Percentiles rank a stretch among this genome's conserved stretches.
Conservation (phyloP, 352 stramenopile species). For the Albugo laibachii region DNA sequence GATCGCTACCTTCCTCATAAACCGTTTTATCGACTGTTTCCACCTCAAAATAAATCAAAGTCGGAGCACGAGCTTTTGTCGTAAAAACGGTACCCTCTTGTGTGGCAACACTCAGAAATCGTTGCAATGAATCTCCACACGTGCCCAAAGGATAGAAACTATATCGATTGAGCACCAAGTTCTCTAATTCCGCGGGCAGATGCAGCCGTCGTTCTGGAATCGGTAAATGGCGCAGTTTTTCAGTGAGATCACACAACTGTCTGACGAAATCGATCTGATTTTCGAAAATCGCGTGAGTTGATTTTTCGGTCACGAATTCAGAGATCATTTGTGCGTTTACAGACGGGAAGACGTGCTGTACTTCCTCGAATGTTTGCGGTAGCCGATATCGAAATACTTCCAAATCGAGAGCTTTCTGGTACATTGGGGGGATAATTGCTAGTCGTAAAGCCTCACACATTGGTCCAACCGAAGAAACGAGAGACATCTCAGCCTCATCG, state of each 20-base stretch:
- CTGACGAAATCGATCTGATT: slow-evolving; percentile 54
- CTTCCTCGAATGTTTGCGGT: background rate
- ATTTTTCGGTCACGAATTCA: too few species aligned
- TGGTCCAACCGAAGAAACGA: slow-evolving; percentile 19
- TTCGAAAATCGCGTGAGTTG: slow-evolving; percentile 25
- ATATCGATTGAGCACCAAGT: slow-evolving; percentile 27
- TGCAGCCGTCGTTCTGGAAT: slow-evolving; percentile 35
- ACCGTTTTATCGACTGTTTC: slow-evolving; percentile 9
- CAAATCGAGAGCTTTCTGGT: slow-evolving; percentile 14
- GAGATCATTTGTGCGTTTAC: too few species aligned
- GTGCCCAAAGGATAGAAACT: slow-evolving; percentile 51
- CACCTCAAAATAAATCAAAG: slow-evolving; percentile 72
- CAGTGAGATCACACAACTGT: slow-evolving; percentile 54
- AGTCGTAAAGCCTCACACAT: slow-evolving; percentile 34
- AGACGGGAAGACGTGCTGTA: too few species aligned
- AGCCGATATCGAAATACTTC: background rate
- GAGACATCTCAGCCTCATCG: background rate
- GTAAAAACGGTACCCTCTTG: slow-evolving; percentile 71
- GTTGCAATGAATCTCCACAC: slow-evolving; percentile 35
- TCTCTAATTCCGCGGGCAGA: slow-evolving; percentile 32
- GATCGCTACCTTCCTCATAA: too few species aligned
- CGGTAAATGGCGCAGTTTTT: slow-evolving; percentile 34
- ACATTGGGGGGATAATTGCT: slow-evolving; percentile 23
- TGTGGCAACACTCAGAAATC: slow-evolving; percentile 36
- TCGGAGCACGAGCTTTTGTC: slow-evolving; percentile 66